phyloP scores from a whole-genome alignment of 164 flowering plant species.

The Buxus sempervirens region DNA sequence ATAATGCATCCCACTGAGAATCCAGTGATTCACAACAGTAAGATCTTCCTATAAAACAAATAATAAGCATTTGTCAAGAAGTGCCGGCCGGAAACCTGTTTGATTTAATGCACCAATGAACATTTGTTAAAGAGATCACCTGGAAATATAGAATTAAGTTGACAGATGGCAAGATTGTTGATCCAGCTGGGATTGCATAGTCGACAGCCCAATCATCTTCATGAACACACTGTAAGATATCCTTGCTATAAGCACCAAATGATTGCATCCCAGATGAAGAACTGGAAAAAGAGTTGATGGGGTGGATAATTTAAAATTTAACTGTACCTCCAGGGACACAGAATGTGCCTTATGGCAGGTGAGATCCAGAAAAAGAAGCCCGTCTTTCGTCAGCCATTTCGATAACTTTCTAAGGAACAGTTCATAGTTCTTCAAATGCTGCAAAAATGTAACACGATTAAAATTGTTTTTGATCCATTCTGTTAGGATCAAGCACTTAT shows the following conservation, averaged over 20 bases:
- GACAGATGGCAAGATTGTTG: not conserved
- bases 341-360: slow-evolving; percentile 15
- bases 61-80: no score
- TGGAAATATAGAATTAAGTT: slow-evolving; percentile 19
- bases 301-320: no score
- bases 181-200: slow-evolving; percentile 10
- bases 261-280: no score
- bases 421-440: slow-evolving; percentile 26
- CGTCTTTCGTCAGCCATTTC: slow-evolving; percentile 9
- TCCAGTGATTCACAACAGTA: slow-evolving; percentile 24
- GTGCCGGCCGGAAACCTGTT: no score
- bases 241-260: no score
- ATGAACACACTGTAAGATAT: slow-evolving; percentile 8
- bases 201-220: slow-evolving; percentile 20
- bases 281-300: no score
- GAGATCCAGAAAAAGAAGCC: slow-evolving; percentile 18
- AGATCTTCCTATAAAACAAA: slow-evolving; percentile 17
- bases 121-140: slow-evolving; percentile 2
- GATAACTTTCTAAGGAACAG: slow-evolving; percentile 16
- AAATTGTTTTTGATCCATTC: no score
- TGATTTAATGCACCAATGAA: no score
- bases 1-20: slow-evolving; percentile 21
- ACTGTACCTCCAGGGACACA: slow-evolving; percentile 9
- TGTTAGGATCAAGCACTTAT: no score
- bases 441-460: not conserved